Evolutionary conservation across 1,284 basidiomycete genomes (phyloP).

Genomic region (Bjerkandera adusta): DNA sequence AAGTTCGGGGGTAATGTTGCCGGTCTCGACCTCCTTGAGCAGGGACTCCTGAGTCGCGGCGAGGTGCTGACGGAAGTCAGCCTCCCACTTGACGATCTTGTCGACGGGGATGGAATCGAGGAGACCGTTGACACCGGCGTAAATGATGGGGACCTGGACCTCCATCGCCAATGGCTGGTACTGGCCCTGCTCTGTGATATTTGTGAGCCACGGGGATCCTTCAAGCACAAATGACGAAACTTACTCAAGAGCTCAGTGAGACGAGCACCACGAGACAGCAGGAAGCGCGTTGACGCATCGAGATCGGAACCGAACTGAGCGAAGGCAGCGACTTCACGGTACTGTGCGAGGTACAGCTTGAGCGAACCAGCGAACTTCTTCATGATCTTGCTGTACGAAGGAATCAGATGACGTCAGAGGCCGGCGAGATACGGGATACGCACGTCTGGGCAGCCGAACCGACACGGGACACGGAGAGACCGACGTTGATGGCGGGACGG

Average conservation of each 20-base stretch:
- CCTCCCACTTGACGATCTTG: constrained; percentile 94
- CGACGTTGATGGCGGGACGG: constrained; percentile 99
- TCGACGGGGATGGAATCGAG: constrained; percentile 93
- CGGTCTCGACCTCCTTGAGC: constrained; percentile 80
- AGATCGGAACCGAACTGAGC: constrained; percentile 99
- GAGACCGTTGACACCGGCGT: constrained; percentile 98
- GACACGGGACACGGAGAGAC: constrained; percentile 99
- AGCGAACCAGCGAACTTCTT: constrained; percentile 99
- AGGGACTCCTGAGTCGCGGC: constrained; percentile 66
- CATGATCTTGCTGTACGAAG: constrained; percentile 82
- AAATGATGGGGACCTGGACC: constrained; percentile 97
- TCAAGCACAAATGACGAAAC: constrained; percentile 26
- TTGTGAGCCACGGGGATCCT: constrained; percentile 2
- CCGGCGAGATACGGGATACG: constrained; percentile 5
- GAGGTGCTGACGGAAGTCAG: constrained; percentile 84
- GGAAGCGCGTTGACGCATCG: constrained; percentile 97
- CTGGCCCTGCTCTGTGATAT: constrained; percentile 85
- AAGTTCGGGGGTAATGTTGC: constrained; percentile 84
- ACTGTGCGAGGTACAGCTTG: constrained; percentile 99
- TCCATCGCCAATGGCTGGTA: constrained; percentile 92
- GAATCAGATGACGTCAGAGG: background rate
- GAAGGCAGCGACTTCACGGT: constrained; percentile 99
- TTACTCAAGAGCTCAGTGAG: constrained; percentile 94
- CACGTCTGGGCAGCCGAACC: constrained; percentile 99
- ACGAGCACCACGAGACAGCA: constrained; percentile 96